A percentile compares a stretch with the other conserved stretches of the same genome.
Evolutionary conservation across 371 early-diverging fungal species (phyloP).

Genomic region (Apophysomyces ossiformis): DNA sequence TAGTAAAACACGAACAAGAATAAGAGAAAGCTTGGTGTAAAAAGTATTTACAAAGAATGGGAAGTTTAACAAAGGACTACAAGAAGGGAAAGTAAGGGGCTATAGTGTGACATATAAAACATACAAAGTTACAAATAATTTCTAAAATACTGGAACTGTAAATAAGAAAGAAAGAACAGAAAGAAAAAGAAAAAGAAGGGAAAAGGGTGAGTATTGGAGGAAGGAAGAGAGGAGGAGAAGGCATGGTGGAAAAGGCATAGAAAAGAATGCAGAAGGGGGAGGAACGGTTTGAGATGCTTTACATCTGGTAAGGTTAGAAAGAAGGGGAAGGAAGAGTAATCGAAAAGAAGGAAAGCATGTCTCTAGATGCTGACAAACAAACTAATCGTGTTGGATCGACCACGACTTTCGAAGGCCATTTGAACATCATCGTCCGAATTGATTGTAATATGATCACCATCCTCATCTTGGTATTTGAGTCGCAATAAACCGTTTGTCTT

Average conservation of each 20-base stretch:
- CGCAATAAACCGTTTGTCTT: constrained; percentile 54
- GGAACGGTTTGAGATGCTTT: background rate
- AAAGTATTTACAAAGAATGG: constrained; percentile 12
- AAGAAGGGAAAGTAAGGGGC: constrained; percentile 11
- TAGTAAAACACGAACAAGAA: constrained; percentile 9
- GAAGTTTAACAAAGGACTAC: constrained; percentile 8
- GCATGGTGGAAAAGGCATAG: background rate
- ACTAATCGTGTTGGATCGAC: constrained; percentile 32
- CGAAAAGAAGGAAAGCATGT: constrained; percentile 10
- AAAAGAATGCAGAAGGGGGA: constrained; percentile 1
- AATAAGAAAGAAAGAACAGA: background rate
- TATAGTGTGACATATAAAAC: constrained; percentile 9
- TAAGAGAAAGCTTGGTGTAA: constrained; percentile 1
- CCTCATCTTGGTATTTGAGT: constrained; percentile 90
- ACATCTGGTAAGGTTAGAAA: background rate
- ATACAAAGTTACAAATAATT: constrained; percentile 1
- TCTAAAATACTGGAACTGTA: constrained; percentile 11
- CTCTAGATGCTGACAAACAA: constrained; percentile 35
- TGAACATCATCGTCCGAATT: constrained; percentile 88
- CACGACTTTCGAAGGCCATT: constrained; percentile 84
- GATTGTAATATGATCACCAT: constrained; percentile 86
- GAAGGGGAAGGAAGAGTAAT: background rate
- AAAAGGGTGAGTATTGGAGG: background rate
- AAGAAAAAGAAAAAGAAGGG: background rate
- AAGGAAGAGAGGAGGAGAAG: background rate